Evolutionary conservation across 1,139 yeast genomes (phyloP).

Genomic region (Schwanniomyces etchellsii): DNA sequence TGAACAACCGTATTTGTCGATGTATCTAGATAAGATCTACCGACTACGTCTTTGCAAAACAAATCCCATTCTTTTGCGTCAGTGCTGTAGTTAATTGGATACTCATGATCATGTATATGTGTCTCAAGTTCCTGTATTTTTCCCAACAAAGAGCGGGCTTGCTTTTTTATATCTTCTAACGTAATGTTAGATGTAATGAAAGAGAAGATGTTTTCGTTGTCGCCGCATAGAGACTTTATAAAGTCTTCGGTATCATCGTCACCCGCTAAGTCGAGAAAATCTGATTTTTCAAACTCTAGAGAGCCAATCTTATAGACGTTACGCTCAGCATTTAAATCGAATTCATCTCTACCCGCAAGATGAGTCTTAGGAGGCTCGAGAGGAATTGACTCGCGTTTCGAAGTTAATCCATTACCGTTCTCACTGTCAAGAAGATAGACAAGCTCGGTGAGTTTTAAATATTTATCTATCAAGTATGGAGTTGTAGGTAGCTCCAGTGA

Average conservation of each 20-base stretch:
- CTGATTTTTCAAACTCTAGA: conserved; percentile 48
- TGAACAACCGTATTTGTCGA: conserved; percentile 28
- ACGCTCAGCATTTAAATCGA: conserved; percentile 13
- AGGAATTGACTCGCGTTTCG: background rate
- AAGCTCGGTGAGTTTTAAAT: conserved; percentile 55
- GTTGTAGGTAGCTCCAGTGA: conserved; percentile 60
- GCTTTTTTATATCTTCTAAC: conserved; percentile 39
- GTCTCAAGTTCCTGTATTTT: conserved; percentile 31
- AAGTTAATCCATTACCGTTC: background rate
- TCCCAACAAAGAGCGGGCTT: conserved; percentile 33
- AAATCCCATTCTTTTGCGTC: conserved; percentile 27
- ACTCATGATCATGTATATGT: conserved; percentile 33
- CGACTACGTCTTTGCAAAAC: conserved; percentile 28
- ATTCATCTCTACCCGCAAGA: conserved; percentile 9
- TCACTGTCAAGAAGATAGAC: conserved; percentile 35
- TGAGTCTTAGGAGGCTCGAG: background rate
- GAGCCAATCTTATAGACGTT: conserved; percentile 50
- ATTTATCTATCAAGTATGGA: conserved; percentile 65
- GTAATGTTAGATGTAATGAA: conserved; percentile 43
- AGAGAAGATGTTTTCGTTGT: conserved; percentile 41
- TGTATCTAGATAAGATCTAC: conserved; percentile 28
- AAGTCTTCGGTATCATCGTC: conserved; percentile 48
- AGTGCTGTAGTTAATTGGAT: conserved; percentile 28
- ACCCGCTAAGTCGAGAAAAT: conserved; percentile 40
- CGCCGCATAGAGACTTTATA: conserved; percentile 41